Evolutionary conservation across 2,329 filamentous ascomycete genomes (phyloP), one percentile per base, ranked within the genome.

Genomic region (Ceratocystis ficicola): DNA sequence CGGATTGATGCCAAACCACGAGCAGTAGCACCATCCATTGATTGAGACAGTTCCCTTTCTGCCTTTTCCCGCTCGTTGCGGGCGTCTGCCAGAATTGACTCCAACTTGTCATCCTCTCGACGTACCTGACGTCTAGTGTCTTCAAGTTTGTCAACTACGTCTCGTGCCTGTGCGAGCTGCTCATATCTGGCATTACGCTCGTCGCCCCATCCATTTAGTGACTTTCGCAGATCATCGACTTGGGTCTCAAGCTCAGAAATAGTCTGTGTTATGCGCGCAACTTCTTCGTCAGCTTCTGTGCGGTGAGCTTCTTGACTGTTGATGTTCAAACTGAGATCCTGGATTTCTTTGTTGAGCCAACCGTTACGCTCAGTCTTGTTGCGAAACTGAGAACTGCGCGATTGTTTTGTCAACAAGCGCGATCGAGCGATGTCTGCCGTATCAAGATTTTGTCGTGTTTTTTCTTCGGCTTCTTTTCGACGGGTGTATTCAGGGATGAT

Each of bases 361-460:
- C 84, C 83, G 74, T 99, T 93, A 55, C 95, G 86, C 73, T 97
- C 90, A 7, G 84, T 83, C 77, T 96, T 96, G 74, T 85, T 95
- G 72, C 83, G 88, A 75, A 96, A 99, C 69, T 90, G 88, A 20
- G 88, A 87, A 70, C 88, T 91, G 59, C 93, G 87, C 55, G 88
- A 90, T 76, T 99, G 93, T 75, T 99, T 99, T 63, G 89, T 89
- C 72, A 95, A 90, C 6, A 99, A 82, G 46, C 92, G 86, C 69
- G 88, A 85, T 52, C 89, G 83, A 4, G 83, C 82, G 6, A 86
- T 86, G 71, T 95, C 88, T 0, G 88, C 88, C 62, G 88, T 81
- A 60, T 91, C 87, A 10, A 97, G 80, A 67, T 88, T 84, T 65
- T 86, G 80, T 71, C 86, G 87, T 32, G 89, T 79, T 17, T 83